phyloP scores from a whole-genome alignment of 177 flowering plant species.

The Vitis hybrid region DNA sequence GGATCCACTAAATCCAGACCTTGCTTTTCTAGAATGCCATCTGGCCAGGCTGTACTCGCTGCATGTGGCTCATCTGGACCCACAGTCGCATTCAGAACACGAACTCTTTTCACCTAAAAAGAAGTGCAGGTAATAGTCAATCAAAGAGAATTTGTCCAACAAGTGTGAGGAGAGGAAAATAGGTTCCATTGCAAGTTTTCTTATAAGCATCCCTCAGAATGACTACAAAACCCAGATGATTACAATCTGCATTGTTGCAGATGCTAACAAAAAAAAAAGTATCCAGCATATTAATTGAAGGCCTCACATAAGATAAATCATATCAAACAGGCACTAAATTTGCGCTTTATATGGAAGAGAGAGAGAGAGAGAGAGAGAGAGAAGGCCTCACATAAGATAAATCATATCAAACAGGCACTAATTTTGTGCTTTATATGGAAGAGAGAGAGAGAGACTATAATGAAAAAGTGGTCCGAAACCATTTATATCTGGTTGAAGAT shows the following conservation, averaged over 20 bases:
- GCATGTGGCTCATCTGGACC: slow-evolving; percentile 99
- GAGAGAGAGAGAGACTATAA: too few relatives aligned
- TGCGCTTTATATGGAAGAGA: too few relatives aligned
- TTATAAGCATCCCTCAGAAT: not conserved
- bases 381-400: too few relatives aligned
- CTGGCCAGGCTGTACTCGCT: slow-evolving; percentile 86
- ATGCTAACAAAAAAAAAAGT: not conserved
- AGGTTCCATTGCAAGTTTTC: not conserved
- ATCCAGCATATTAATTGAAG: too few relatives aligned
- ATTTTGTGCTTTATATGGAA: too few relatives aligned
- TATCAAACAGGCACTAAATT: too few relatives aligned
- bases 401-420: too few relatives aligned
- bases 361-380: too few relatives aligned
- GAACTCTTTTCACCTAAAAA: slow-evolving; percentile 40
- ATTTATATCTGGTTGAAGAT: too few relatives aligned
- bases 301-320: too few relatives aligned
- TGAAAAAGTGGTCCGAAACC: too few relatives aligned
- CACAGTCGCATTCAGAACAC: slow-evolving; percentile 60
- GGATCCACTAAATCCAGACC: slow-evolving; percentile 46
- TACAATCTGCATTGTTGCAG: not conserved
- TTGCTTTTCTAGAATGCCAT: slow-evolving; percentile 69
- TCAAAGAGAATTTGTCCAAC: not conserved
- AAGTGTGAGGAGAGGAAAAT: not conserved
- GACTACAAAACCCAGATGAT: not conserved
- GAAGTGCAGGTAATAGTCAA: not conserved